phyloP scores from a whole-genome alignment of 1,139 yeast species.

The Hemisphaericaspora subhashii region DNA sequence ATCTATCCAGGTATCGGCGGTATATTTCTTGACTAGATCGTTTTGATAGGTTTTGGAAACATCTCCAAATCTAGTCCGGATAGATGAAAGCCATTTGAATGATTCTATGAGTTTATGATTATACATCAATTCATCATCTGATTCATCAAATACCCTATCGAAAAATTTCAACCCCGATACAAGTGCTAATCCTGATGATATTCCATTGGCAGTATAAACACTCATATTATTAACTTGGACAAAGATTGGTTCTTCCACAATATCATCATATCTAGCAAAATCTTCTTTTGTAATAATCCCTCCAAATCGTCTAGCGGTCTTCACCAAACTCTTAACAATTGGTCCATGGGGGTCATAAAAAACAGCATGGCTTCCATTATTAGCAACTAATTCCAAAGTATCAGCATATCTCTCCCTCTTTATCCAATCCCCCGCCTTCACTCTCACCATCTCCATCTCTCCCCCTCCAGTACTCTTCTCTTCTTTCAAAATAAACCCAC shows the following conservation, averaged over 20 bases:
- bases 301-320: conserved; percentile 45
- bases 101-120: conserved; percentile 75
- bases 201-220: conserved; percentile 70
- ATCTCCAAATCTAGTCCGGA: conserved; percentile 82
- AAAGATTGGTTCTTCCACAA: conserved; percentile 54
- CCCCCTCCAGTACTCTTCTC: too few species aligned
- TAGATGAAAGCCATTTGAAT: conserved; percentile 93
- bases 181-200: conserved; percentile 83
- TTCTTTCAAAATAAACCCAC: conserved; percentile 40
- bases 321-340: conserved; percentile 58
- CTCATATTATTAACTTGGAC: conserved; percentile 43
- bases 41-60: conserved; percentile 21
- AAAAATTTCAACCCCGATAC: conserved; percentile 71
- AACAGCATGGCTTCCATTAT: conserved; percentile 69
- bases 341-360: conserved; percentile 85
- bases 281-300: conserved; percentile 67
- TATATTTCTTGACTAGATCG: conserved; percentile 30
- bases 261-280: conserved; percentile 59
- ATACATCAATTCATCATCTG: conserved; percentile 33
- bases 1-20: conserved; percentile 54
- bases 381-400: conserved; percentile 67
- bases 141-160: conserved; percentile 26
- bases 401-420: conserved; percentile 61
- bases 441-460: conserved; percentile 11
- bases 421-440: conserved; percentile 58